These are phyloP conservation scores for Fusarium anguioides DNA, from an alignment of 2,329 filamentous ascomycete species.

Conservation along the genomic window DNA sequence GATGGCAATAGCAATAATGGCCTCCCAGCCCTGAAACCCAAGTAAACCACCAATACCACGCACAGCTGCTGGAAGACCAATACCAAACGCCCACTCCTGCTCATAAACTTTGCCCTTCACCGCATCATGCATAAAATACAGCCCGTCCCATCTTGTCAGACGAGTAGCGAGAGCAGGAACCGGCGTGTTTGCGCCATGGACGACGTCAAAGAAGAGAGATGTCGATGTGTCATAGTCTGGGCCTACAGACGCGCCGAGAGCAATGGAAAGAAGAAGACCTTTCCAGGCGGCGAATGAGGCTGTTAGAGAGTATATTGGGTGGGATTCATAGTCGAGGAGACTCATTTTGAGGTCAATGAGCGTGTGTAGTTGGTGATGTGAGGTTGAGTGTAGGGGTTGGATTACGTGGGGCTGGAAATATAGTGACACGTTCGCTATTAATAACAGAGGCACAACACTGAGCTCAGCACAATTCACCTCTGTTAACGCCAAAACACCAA, in stretches of 20 bases:
- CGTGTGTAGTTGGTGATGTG: constrained; percentile 3
- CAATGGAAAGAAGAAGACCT: constrained; percentile 70
- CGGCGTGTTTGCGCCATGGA: constrained; percentile 50
- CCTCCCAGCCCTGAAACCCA: constrained; percentile 48
- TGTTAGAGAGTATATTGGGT: constrained; percentile 43
- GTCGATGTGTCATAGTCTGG: constrained; percentile 85
- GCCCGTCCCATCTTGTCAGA: constrained; percentile 81
- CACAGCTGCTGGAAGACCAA: constrained; percentile 58
- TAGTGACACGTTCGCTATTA: constrained; percentile 24
- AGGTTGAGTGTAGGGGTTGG: constrained; percentile 15
- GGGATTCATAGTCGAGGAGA: constrained; percentile 23
- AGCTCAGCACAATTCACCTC: not conserved
- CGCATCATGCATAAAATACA: constrained; percentile 77
- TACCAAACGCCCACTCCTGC: constrained; percentile 87
- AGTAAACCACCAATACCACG: constrained; percentile 45
- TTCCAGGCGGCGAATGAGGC: constrained; percentile 74
- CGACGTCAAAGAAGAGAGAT: constrained; percentile 56
- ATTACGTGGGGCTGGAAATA: constrained; percentile 23
- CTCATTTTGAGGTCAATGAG: constrained; percentile 25
- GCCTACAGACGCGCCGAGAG: constrained; percentile 61
- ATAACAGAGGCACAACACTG: not conserved
- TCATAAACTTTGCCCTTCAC: constrained; percentile 76
- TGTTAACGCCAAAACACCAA: not conserved
- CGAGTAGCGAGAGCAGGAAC: constrained; percentile 63
- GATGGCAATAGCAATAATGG: constrained; percentile 70